Percentiles rank a stretch among this genome's conserved stretches.
phyloP scores from a whole-genome alignment of 2,329 filamentous ascomycete species.

The Claviceps sp. region DNA sequence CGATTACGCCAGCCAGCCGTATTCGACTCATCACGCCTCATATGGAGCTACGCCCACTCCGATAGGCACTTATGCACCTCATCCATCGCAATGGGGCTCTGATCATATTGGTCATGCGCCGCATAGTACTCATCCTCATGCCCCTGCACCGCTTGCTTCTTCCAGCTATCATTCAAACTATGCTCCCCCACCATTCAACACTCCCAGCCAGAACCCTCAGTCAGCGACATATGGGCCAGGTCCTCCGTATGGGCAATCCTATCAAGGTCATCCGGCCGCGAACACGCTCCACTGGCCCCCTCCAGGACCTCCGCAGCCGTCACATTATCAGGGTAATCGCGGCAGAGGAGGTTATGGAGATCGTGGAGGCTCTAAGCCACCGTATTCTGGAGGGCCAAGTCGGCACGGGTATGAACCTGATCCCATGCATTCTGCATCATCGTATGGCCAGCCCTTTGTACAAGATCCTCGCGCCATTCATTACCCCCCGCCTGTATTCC shows the following conservation, averaged over 20 bases:
- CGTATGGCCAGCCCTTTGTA: conserved; percentile 27
- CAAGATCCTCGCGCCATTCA: conserved; percentile 26
- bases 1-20: conserved; percentile 28
- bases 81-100: conserved; percentile 28
- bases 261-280: conserved; percentile 20
- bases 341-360: conserved; percentile 33
- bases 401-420: conserved; percentile 24
- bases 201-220: conserved; percentile 26
- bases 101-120: conserved; percentile 23
- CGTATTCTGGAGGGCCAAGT: conserved; percentile 17
- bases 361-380: conserved; percentile 24
- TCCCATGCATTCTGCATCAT: conserved; percentile 16
- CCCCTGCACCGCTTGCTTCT: conserved; percentile 33
- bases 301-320: conserved; percentile 19
- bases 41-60: conserved; percentile 23
- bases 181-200: conserved; percentile 38
- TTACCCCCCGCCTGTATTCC: conserved; percentile 19
- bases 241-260: conserved; percentile 23
- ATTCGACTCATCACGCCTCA: conserved; percentile 17
- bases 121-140: conserved; percentile 30
- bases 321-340: conserved; percentile 27
- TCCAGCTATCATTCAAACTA: conserved; percentile 48
- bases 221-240: conserved; percentile 30
- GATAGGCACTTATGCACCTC: conserved; percentile 23
- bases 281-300: conserved; percentile 9